Evolutionary conservation across 306 rosid species (phyloP).

Genomic region (Glycyrrhiza uralensis): DNA sequence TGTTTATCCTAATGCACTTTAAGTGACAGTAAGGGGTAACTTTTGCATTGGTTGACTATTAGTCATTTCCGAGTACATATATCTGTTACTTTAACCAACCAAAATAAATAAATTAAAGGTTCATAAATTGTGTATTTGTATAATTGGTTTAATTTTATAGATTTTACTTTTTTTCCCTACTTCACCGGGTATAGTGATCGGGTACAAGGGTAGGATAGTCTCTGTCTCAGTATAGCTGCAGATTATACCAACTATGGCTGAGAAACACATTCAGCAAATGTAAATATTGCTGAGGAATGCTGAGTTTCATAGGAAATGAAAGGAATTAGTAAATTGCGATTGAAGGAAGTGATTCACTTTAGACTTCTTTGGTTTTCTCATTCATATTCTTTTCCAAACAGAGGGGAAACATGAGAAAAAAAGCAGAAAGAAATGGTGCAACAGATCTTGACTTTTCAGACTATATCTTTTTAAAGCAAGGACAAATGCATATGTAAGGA

Average conservation of each 20-base stretch:
- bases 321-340: constrained; percentile 28
- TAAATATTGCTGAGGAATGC: constrained; percentile 4
- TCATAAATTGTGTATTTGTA: background rate
- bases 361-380: constrained; percentile 28
- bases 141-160: background rate
- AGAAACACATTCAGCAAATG: background rate
- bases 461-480: constrained; percentile 40
- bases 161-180: background rate
- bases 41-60: constrained; percentile 9
- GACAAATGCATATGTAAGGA: constrained; percentile 2
- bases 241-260: background rate
- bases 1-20: too few species aligned
- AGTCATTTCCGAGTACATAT: background rate
- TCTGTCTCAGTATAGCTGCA: background rate
- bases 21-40: too few species aligned
- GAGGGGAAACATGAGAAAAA: constrained; percentile 36
- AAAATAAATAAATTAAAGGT: background rate
- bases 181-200: background rate
- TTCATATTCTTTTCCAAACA: constrained; percentile 25
- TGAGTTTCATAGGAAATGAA: background rate
- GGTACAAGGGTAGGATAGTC: background rate
- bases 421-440: constrained; percentile 56
- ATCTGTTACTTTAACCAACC: constrained; percentile 14
- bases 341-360: constrained; percentile 34
- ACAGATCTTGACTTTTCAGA: constrained; percentile 47